phyloP scores from a whole-genome alignment of 176 grass and related monocot species.

The Phragmites australis region DNA sequence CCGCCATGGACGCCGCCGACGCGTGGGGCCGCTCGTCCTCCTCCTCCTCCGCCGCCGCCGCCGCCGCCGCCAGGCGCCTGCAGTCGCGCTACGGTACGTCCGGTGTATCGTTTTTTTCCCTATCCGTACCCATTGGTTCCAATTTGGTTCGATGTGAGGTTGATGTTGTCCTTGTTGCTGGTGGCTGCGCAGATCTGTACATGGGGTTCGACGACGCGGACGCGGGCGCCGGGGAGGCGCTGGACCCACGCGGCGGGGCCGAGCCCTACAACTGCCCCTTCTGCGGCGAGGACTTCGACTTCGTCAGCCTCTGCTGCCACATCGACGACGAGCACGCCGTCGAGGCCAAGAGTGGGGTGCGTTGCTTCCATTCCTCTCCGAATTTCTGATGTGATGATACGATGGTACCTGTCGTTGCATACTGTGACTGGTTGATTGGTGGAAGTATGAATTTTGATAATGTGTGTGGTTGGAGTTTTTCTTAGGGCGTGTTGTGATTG shows the following conservation, averaged over 20 bases:
- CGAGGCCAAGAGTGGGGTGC: slow-evolving; percentile 76
- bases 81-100: slow-evolving; percentile 67
- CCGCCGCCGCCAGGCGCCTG: slow-evolving; percentile 60
- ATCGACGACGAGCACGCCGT: slow-evolving; percentile 83
- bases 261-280: slow-evolving; percentile 74
- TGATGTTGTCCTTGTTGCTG: no score
- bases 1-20: slow-evolving; percentile 50
- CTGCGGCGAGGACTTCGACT: slow-evolving; percentile 84
- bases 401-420: neutral
- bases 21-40: slow-evolving; percentile 65
- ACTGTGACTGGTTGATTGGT: neutral
- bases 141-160: neutral
- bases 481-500: no score
- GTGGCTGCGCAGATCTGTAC: slow-evolving; percentile 53
- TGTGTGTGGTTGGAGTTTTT: no score
- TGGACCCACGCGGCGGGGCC: slow-evolving; percentile 44
- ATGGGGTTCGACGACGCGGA: slow-evolving; percentile 64
- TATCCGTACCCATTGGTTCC: neutral
- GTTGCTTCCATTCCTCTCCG: neutral
- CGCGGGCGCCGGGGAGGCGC: slow-evolving; percentile 43
- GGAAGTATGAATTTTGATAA: neutral
- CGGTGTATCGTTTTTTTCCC: neutral
- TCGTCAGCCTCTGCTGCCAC: slow-evolving; percentile 77
- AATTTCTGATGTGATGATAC: neutral
- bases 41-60: slow-evolving; percentile 28